A percentile compares a stretch with the other conserved stretches of the same genome.
Evolutionary conservation across 345 rosid genomes (phyloP).

Genomic region (Turritis glabra): DNA sequence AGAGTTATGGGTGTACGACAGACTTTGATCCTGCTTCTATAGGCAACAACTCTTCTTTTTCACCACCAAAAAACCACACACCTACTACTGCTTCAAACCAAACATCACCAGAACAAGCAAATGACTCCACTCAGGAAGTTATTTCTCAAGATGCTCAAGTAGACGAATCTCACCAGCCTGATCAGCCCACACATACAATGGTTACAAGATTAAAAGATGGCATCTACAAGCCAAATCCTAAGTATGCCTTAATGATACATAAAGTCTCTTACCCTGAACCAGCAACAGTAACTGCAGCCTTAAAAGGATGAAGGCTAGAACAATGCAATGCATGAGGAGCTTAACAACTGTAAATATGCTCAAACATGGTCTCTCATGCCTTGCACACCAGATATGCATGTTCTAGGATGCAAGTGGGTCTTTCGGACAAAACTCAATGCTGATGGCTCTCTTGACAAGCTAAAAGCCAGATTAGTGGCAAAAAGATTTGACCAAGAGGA

Average conservation of each 20-base stretch:
- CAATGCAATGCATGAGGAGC: background rate
- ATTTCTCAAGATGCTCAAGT: no score
- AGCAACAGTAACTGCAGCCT: background rate
- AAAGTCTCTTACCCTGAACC: background rate
- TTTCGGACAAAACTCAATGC: background rate
- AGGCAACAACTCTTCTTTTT: background rate
- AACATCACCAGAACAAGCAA: no score
- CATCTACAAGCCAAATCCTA: background rate
- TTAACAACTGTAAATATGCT: fast-evolving
- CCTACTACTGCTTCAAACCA: no score
- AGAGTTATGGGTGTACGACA: background rate
- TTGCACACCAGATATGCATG: background rate
- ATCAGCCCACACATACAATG: background rate
- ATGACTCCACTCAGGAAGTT: fast-evolving
- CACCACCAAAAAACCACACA: background rate
- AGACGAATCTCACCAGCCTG: no score
- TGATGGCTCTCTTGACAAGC: background rate
- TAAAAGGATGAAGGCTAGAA: background rate
- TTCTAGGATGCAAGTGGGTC: no score
- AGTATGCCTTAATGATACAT: background rate
- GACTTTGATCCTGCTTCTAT: background rate
- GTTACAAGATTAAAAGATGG: background rate
- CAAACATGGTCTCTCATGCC: background rate
- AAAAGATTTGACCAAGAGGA: background rate
- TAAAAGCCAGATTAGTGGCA: background rate